Base-by-base conservation (phyloP, 2,329 filamentous ascomycete species). In the Bipolaris bicolor region DNA sequence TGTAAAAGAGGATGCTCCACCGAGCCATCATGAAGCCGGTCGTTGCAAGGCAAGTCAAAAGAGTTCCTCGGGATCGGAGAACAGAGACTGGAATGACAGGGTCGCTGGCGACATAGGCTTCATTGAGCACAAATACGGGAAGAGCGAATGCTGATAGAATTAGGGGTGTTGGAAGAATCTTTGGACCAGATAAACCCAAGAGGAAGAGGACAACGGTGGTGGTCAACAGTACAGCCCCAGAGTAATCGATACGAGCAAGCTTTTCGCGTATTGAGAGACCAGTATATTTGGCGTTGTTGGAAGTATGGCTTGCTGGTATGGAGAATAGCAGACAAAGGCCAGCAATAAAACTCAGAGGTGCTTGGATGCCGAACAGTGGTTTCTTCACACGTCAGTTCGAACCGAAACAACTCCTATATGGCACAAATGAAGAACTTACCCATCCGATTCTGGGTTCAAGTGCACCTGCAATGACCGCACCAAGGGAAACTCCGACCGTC, bases 1-100 rank as follows among this genome's bases (percentile, higher is more conserved):
- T 84, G 76, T 92, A 96, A 79, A 92, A 95, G 7, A 96, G 81
- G 1, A 96, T 83, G 6, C 83, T 83, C 91, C 91, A 96, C 55
- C 92, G 88, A 1, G 89, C 84, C 71, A 90, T 87, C 90, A 96
- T 94, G 72, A 92, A 84, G 18, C 89, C 87, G 0, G 93, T 82
- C 48, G 92, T 90, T 1, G 88, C 84, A 20, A 93, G 69, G 69
- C 91, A 94, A 1, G 89, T 89, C 20, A 94, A 77, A 3, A 94
- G 79, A 1, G 90, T 86, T 29, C 88, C 88, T 26, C 88, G 84
- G 10, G 88, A 91, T 49, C 82, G 84, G 26, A 96, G 83, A 1
- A 95, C 82, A 1, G 83, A 76, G 47, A 93, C 78, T 1, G 91
- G 91, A 49, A 96, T 88, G 69, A 96, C 86, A 3, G 92, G 91